phyloP scores from a whole-genome alignment of 139 green algal genomes.

The Astrephomene gubernaculifera region DNA sequence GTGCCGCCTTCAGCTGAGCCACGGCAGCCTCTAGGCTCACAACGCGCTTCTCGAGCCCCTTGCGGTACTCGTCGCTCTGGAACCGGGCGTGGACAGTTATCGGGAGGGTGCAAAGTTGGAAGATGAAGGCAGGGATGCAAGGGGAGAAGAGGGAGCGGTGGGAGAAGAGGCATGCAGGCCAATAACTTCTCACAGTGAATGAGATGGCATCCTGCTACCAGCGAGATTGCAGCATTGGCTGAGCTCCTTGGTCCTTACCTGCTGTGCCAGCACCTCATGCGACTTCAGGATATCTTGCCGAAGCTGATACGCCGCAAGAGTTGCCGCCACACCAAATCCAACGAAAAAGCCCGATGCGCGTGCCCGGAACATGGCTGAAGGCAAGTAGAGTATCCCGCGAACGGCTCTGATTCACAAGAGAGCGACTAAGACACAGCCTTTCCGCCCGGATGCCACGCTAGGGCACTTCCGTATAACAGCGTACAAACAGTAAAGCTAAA shows the following conservation, averaged over 20 bases:
- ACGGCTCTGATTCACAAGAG: neutral
- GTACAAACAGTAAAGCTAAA: no score
- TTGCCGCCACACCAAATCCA: conserved; percentile 29
- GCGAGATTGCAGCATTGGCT: neutral
- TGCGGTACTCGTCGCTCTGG: conserved; percentile 18
- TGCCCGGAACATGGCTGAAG: conserved; percentile 37
- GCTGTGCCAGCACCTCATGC: conserved; percentile 1
- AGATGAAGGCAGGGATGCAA: neutral
- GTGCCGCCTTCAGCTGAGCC: neutral
- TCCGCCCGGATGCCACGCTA: no score
- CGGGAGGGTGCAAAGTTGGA: neutral
- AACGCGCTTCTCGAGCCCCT: conserved; percentile 20
- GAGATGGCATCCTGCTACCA: neutral
- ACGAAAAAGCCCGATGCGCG: conserved; percentile 37
- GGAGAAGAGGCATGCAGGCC: neutral
- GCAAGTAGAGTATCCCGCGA: no score
- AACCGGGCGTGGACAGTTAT: neutral
- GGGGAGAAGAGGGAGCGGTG: neutral
- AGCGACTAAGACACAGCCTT: neutral
- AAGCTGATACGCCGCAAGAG: conserved; percentile 27
- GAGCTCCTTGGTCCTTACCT: no score
- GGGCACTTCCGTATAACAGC: no score
- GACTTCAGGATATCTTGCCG: conserved; percentile 38
- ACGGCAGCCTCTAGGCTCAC: neutral
- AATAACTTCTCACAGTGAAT: neutral